Percentiles rank a stretch among this genome's conserved stretches.
These are phyloP conservation scores for Diaporthe australafricana DNA, from an alignment of 2,329 filamentous ascomycete genomes.

Conservation along the genomic window DNA sequence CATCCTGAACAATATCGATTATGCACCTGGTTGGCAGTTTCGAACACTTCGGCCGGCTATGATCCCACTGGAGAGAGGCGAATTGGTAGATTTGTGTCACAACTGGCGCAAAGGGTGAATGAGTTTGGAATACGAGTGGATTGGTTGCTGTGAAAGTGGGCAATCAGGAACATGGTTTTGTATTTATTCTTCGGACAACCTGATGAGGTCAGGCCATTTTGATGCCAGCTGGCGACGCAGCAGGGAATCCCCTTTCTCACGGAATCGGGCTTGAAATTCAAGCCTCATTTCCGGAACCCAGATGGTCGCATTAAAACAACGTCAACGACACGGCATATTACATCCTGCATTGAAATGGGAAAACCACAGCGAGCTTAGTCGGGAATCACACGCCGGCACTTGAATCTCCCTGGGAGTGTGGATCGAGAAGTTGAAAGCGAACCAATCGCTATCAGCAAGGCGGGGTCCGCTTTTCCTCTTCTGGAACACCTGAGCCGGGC, in stretches of 20 bases:
- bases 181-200: neutral
- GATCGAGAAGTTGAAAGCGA: neutral
- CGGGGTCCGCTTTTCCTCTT: neutral
- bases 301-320: conserved; percentile 5
- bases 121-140: too few species aligned
- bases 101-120: neutral
- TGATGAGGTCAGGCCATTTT: neutral
- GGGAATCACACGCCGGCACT: neutral
- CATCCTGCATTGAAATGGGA: neutral
- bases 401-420: too few species aligned
- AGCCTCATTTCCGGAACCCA: conserved; percentile 20
- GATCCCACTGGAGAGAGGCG: too few species aligned
- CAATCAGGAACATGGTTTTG: neutral
- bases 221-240: neutral
- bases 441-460: neutral
- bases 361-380: neutral
- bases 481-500: too few species aligned
- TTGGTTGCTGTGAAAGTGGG: neutral
- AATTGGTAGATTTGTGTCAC: neutral
- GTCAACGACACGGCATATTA: neutral
- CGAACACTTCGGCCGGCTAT: neutral
- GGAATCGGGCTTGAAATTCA: neutral
- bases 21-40: neutral
- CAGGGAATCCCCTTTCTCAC: neutral
- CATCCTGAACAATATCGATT: neutral